phyloP scores from a whole-genome alignment of 257 asterid genomes.

The Solanum acaule region DNA sequence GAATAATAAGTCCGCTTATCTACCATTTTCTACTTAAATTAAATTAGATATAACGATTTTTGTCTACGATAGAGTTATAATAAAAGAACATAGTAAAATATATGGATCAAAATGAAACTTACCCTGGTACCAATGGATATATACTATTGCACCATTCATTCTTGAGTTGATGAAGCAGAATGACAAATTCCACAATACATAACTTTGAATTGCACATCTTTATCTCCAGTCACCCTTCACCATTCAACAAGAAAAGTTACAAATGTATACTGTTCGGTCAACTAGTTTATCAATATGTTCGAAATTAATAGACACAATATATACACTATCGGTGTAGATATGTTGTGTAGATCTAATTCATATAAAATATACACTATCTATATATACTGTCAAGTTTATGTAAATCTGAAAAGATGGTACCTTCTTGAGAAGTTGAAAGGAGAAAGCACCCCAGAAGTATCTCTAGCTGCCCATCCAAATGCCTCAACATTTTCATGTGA shows the following conservation, averaged over 20 bases:
- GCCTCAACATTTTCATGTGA: no score
- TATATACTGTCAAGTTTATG: no score
- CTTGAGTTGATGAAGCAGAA: not conserved
- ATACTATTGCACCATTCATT: conserved; percentile 3
- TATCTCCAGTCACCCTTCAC: no score
- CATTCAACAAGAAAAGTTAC: no score
- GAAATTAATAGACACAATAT: not conserved
- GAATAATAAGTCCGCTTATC: not conserved
- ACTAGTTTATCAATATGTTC: no score
- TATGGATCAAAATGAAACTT: not conserved
- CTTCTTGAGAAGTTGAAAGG: no score
- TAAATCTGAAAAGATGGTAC: no score
- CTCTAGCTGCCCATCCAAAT: no score
- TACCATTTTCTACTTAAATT: no score
- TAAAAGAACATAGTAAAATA: not conserved
- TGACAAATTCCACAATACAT: conserved; percentile 16
- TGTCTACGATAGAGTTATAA: not conserved
- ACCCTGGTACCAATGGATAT: conserved; percentile 21
- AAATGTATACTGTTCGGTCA: no score
- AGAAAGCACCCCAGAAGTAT: no score
- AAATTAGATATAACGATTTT: not conserved
- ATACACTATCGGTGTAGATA: not conserved
- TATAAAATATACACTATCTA: not conserved
- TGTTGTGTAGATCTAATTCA: not conserved
- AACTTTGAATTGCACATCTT: not conserved